phyloP scores from a whole-genome alignment of 257 asterid genomes.

The Mentha longifolia region DNA sequence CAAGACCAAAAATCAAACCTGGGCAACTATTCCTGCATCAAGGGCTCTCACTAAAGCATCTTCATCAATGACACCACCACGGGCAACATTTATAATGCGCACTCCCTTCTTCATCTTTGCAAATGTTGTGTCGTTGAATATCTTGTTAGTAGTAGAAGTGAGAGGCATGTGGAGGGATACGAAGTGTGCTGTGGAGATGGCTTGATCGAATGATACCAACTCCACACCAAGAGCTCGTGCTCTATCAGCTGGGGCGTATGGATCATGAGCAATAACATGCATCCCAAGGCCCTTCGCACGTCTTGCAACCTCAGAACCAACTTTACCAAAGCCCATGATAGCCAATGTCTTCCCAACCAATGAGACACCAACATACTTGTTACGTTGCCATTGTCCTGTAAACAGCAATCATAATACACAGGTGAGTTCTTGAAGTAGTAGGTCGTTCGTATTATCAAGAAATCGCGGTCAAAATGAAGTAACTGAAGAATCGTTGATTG shows the following conservation, averaged over 20 bases:
- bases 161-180: constrained; percentile 98
- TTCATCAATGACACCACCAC: constrained; percentile 97
- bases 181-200: constrained; percentile 80
- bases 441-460: not conserved
- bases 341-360: constrained; percentile 94
- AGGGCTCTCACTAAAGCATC: constrained; percentile 94
- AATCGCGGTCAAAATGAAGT: not conserved
- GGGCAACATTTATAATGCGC: constrained; percentile 76
- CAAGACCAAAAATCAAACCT: constrained; percentile 46
- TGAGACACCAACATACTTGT: constrained; percentile 70
- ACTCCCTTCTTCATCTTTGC: constrained; percentile 92
- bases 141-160: constrained; percentile 78
- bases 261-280: constrained; percentile 93
- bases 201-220: constrained; percentile 83
- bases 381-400: constrained; percentile 85
- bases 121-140: constrained; percentile 85
- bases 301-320: constrained; percentile 72
- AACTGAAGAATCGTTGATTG: not conserved
- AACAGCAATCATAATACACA: constrained; percentile 26
- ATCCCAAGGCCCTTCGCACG: constrained; percentile 98
- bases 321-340: constrained; percentile 96
- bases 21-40: constrained; percentile 85
- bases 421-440: not conserved
- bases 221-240: constrained; percentile 96
- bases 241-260: constrained; percentile 97